phyloP scores from a whole-genome alignment of 768 basidiomycete genomes.

The Hortiboletus campestris region DNA sequence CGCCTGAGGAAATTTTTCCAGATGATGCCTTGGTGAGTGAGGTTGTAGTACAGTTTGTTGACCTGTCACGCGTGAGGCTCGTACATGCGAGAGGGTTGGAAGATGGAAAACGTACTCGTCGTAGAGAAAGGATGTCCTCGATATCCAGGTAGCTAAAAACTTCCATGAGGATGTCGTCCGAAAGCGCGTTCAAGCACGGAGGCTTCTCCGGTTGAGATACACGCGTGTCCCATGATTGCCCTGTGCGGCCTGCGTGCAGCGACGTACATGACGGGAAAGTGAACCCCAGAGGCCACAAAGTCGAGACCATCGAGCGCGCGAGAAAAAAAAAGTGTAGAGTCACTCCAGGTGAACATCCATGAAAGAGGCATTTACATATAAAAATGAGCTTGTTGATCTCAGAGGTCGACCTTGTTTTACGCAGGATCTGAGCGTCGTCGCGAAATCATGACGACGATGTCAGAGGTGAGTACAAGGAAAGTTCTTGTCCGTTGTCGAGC shows the following conservation, averaged over 20 bases:
- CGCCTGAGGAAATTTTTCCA: conserved; percentile 63
- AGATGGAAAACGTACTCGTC: conserved; percentile 29
- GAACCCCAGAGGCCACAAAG: conserved; percentile 23
- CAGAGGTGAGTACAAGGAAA: conserved; percentile 17
- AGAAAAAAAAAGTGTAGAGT: conserved; percentile 1
- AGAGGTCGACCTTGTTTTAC: conserved; percentile 23
- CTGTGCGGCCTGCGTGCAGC: conserved; percentile 9
- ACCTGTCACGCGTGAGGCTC: conserved; percentile 38
- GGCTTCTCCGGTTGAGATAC: conserved; percentile 21
- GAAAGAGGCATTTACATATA: conserved; percentile 21
- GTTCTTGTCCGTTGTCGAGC: conserved; percentile 12
- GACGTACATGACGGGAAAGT: conserved; percentile 17
- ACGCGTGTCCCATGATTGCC: conserved; percentile 27
- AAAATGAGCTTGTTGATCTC: conserved; percentile 16
- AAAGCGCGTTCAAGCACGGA: conserved; percentile 31
- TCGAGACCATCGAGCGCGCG: conserved; percentile 22
- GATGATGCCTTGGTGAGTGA: conserved; percentile 65
- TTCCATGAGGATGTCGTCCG: conserved; percentile 40
- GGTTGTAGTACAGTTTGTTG: conserved; percentile 54
- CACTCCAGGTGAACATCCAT: background rate
- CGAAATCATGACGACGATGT: conserved; percentile 25
- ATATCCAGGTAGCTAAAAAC: conserved; percentile 37
- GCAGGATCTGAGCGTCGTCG: conserved; percentile 8
- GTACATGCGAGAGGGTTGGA: background rate
- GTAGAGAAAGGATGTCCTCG: conserved; percentile 37